Evolutionary conservation across 1,284 basidiomycete species (phyloP).

Genomic region (Microbotryomycetes sp.): DNA sequence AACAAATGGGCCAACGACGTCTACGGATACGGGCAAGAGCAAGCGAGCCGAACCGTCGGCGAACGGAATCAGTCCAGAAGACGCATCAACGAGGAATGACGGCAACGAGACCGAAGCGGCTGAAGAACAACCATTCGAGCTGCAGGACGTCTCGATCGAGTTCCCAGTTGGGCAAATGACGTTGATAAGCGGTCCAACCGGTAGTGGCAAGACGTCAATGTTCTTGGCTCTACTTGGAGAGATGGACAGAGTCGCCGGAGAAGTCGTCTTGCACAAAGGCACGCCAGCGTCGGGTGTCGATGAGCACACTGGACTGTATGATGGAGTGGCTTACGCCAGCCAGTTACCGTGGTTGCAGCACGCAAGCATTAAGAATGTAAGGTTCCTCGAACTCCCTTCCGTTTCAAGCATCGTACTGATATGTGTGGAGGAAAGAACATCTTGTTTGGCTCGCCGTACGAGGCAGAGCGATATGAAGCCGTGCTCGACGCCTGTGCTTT

Average conservation of each 20-base stretch:
- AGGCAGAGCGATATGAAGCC: slow-evolving; percentile 67
- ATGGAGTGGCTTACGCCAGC: neutral
- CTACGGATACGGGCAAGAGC: slow-evolving; percentile 1
- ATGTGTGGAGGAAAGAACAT: slow-evolving; percentile 51
- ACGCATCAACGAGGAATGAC: neutral
- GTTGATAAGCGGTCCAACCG: slow-evolving; percentile 65
- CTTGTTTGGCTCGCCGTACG: slow-evolving; percentile 73
- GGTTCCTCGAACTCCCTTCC: neutral
- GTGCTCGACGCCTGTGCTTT: slow-evolving; percentile 70
- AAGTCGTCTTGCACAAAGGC: slow-evolving; percentile 58
- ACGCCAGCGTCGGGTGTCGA: slow-evolving; percentile 35
- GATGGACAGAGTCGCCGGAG: slow-evolving; percentile 58
- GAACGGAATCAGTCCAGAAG: slow-evolving; percentile 14
- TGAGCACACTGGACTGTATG: slow-evolving; percentile 12
- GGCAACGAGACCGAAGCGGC: neutral
- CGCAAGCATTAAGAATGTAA: slow-evolving; percentile 10
- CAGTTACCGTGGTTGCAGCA: slow-evolving; percentile 8
- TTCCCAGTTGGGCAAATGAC: slow-evolving; percentile 64
- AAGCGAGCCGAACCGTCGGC: slow-evolving; percentile 31
- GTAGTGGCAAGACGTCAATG: slow-evolving; percentile 70
- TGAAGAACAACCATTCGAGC: slow-evolving; percentile 48
- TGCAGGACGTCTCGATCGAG: slow-evolving; percentile 56
- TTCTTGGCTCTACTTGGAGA: slow-evolving; percentile 45
- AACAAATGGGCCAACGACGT: neutral
- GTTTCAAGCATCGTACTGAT: neutral